These are phyloP conservation scores for Colletotrichum nymphaeae DNA, from an alignment of 2,329 filamentous ascomycete species.

Conservation along the genomic window DNA sequence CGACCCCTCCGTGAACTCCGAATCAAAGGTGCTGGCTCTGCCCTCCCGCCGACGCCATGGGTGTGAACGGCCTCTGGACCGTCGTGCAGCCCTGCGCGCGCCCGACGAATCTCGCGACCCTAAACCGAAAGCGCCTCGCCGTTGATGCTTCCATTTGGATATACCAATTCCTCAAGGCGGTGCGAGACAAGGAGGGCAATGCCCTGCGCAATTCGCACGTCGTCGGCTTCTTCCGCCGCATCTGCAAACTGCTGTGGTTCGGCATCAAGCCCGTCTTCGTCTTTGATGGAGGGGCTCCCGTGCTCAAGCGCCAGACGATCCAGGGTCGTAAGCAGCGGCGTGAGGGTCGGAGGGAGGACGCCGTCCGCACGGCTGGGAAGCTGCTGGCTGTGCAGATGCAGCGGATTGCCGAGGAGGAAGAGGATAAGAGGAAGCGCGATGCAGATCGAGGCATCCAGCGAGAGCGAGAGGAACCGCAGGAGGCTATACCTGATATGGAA, in stretches of 20 bases:
- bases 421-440: conserved; percentile 67
- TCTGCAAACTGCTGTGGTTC: conserved; percentile 97
- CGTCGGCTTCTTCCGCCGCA: conserved; percentile 96
- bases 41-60: conserved; percentile 70
- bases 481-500: conserved; percentile 73
- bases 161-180: conserved; percentile 98
- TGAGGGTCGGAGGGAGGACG: conserved; percentile 93
- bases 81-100: conserved; percentile 95
- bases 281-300: conserved; percentile 94
- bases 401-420: conserved; percentile 86
- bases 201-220: conserved; percentile 95
- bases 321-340: conserved; percentile 80
- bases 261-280: conserved; percentile 98
- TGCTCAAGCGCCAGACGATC: conserved; percentile 92
- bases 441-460: conserved; percentile 56
- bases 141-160: conserved; percentile 99
- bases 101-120: conserved; percentile 93
- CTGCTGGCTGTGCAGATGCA: conserved; percentile 95
- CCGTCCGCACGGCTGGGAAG: conserved; percentile 89
- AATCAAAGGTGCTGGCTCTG: not conserved
- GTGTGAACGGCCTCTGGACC: conserved; percentile 98
- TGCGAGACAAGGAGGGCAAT: conserved; percentile 98
- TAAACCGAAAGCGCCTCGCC: conserved; percentile 95
- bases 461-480: conserved; percentile 65
- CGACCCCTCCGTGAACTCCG: conserved; percentile 27